Evolutionary conservation across 2,329 filamentous ascomycete species (phyloP).

Genomic region (Alternaria rosae): DNA sequence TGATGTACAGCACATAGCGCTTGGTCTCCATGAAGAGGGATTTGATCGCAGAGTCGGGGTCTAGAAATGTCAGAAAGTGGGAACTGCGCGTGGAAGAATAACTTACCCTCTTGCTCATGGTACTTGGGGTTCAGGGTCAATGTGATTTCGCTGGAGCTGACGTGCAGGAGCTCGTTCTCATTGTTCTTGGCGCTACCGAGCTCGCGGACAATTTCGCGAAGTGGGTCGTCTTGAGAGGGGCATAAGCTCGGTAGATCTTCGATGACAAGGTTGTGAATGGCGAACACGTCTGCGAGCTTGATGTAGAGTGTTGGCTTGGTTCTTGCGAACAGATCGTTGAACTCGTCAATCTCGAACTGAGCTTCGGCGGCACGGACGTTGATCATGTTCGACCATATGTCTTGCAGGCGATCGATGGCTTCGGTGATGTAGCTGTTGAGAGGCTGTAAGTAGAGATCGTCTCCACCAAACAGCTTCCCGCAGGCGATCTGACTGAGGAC

Average conservation of each 20-base stretch:
- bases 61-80: conserved; percentile 53
- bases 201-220: conserved; percentile 91
- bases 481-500: conserved; percentile 87
- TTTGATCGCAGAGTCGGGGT: conserved; percentile 92
- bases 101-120: conserved; percentile 76
- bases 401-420: conserved; percentile 78
- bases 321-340: conserved; percentile 95
- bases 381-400: conserved; percentile 79
- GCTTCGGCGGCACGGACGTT: conserved; percentile 84
- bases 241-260: conserved; percentile 80
- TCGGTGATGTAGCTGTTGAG: conserved; percentile 91
- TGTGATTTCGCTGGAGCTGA: conserved; percentile 86
- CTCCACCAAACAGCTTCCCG: conserved; percentile 89
- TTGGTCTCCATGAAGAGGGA: conserved; percentile 98
- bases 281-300: conserved; percentile 97
- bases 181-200: conserved; percentile 96
- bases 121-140: conserved; percentile 90
- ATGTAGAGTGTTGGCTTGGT: conserved; percentile 99
- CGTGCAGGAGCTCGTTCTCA: conserved; percentile 88
- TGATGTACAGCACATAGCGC: conserved; percentile 95
- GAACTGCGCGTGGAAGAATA: background rate
- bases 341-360: conserved; percentile 98
- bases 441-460: conserved; percentile 94
- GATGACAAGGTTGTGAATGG: conserved; percentile 88
- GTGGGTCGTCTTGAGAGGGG: conserved; percentile 80